phyloP scores from a whole-genome alignment of 148 eudicot species.

The Oxyria digyna region DNA sequence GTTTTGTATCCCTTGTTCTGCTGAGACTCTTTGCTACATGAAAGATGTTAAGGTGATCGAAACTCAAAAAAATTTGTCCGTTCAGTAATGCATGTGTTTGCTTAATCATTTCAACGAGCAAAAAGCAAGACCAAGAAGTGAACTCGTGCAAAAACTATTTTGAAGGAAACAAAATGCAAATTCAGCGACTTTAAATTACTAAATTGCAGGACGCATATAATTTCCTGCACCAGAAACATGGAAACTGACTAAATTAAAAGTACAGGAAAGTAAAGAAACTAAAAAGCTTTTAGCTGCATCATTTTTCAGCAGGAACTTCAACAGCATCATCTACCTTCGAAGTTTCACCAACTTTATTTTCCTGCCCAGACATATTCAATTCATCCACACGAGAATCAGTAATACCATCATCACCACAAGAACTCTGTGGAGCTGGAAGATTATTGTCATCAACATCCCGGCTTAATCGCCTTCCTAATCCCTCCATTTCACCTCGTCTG shows the following conservation, averaged over 20 bases:
- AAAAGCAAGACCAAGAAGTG: too few relatives aligned
- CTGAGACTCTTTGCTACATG: too few relatives aligned
- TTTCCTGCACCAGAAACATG: not conserved
- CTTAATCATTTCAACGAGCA: too few relatives aligned
- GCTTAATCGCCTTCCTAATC: conserved; percentile 11
- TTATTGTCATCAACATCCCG: too few relatives aligned
- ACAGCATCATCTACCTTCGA: not conserved
- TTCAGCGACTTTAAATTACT: not conserved
- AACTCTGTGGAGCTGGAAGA: not conserved
- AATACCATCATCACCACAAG: conserved; percentile 4
- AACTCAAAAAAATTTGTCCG: too few relatives aligned
- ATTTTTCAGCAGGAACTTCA: conserved; percentile 2
- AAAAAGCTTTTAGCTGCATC: not conserved
- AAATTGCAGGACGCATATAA: too few relatives aligned
- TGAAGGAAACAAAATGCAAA: not conserved
- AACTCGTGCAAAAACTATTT: too few relatives aligned
- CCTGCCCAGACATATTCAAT: not conserved
- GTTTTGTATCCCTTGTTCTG: too few relatives aligned
- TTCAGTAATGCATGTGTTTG: too few relatives aligned
- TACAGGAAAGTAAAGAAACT: not conserved
- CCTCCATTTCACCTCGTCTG: conserved; percentile 15
- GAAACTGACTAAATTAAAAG: not conserved
- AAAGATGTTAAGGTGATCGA: too few relatives aligned
- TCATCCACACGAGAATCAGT: conserved; percentile 11
- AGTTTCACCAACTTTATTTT: not conserved